Evolutionary conservation across 768 basidiomycete genomes (phyloP), one percentile per base, ranked within the genome.

Genomic region (Hydnum rufescens): DNA sequence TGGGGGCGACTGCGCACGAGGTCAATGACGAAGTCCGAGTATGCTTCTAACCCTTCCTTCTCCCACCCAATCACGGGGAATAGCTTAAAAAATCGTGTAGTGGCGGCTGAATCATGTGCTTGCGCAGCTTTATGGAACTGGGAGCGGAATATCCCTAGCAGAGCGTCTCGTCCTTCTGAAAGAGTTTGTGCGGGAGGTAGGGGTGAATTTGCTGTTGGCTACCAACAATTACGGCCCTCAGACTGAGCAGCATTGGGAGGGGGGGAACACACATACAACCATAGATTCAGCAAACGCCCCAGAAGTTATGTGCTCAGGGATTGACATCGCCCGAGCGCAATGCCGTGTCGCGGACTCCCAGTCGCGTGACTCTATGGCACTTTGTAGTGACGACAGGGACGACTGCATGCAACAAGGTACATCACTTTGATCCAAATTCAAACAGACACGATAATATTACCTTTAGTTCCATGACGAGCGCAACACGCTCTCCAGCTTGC

Each of bases 1-100:
- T 83, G 80, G 6, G 80, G 72, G 56, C 85, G 73, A 2, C 80
- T 75, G 53, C 81, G 76, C 46, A 96, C 88, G 44, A 95, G 72
- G 58, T 88, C 83, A 5, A 90, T 80, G 4, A 99, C 88, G 64
- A 97, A 99, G 6, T 78, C 74, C 0, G 89, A 84, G 66, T 99
- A 99, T 0, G 81, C 83, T 55, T 89, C 78, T 25, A 99, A 71
- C 1, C 95, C 95, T 64, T 93, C 85, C 5, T 71, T 68, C 64
- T 97, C 90, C 74, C 88, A 95, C 4, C 88, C 89, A 51, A 99
- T 90, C 2, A 80, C 79, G 3, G 95, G 95, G 64, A 97, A 99
- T 2, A 99, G 70, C 64, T 96, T 90, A 73, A 99, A 99, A 67
- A 85, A 97, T 8, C 95, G 78, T 59, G 80, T 90, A 1, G 85